A percentile compares a stretch with the other conserved stretches of the same genome.
Evolutionary conservation across 495 filamentous ascomycete species (phyloP).

Genomic region (Penicillium pancosmium): DNA sequence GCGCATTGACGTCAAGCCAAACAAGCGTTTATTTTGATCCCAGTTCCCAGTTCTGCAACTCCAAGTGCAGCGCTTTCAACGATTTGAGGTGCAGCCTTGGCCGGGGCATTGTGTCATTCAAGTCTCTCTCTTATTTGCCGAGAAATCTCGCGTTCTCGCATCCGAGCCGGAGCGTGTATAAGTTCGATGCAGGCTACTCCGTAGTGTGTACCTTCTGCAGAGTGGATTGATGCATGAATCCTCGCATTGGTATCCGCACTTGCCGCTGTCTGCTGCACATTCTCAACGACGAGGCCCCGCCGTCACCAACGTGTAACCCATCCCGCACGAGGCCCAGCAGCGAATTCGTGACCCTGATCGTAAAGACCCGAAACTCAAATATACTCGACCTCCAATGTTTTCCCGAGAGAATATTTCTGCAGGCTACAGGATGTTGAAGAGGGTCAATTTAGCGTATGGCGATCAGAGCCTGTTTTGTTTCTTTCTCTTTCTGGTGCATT

Average conservation of each 20-base stretch:
- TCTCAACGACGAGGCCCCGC: background rate
- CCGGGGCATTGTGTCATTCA: background rate
- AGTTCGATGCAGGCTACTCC: background rate
- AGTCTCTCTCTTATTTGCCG: background rate
- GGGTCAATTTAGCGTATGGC: constrained; percentile 12
- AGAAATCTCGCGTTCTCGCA: constrained; percentile 1
- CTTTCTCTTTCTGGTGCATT: constrained; percentile 36
- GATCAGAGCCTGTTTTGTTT: constrained; percentile 26
- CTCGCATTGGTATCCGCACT: constrained; percentile 20
- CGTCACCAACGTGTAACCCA: constrained; percentile 7
- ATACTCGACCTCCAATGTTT: background rate
- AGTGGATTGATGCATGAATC: constrained; percentile 13
- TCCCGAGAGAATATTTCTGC: background rate
- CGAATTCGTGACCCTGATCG: constrained; percentile 2
- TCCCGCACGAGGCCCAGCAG: constrained; percentile 8
- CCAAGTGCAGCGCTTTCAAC: too few relatives aligned
- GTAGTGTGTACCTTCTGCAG: constrained; percentile 6
- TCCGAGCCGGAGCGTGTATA: background rate
- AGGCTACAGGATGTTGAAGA: background rate
- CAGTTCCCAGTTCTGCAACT: background rate
- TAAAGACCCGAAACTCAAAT: constrained; percentile 1
- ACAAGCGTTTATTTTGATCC: background rate
- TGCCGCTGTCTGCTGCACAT: constrained; percentile 17
- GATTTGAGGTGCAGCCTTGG: background rate
- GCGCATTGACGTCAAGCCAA: constrained; percentile 9